Evolutionary conservation across 805 yeast species (phyloP).

Genomic region (Spencermartinsiella europaea): DNA sequence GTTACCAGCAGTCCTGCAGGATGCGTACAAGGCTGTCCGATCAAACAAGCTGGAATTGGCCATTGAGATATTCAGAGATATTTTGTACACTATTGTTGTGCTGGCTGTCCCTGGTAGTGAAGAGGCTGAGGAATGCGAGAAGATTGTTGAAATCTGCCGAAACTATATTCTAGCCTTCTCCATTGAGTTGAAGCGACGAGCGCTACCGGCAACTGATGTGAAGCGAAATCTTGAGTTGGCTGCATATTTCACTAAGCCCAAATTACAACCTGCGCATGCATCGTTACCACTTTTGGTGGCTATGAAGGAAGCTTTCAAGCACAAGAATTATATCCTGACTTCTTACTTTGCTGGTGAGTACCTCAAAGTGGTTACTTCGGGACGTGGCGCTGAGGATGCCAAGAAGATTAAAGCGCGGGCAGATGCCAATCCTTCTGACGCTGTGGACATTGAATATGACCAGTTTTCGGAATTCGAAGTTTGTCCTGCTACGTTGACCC

Average conservation of each 20-base stretch:
- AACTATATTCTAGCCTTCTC: conserved; percentile 91
- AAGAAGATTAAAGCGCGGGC: conserved; percentile 74
- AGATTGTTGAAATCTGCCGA: conserved; percentile 66
- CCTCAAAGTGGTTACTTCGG: conserved; percentile 60
- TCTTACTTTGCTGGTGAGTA: conserved; percentile 85
- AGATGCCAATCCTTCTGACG: conserved; percentile 77
- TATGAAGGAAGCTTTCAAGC: conserved; percentile 84
- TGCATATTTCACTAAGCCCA: conserved; percentile 86
- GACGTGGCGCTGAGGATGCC: conserved; percentile 69
- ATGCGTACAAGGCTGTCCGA: conserved; percentile 79
- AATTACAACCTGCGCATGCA: conserved; percentile 76
- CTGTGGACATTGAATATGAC: conserved; percentile 86
- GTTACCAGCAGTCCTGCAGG: conserved; percentile 55
- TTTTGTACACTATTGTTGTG: conserved; percentile 70
- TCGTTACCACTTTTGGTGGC: conserved; percentile 91
- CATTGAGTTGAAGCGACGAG: conserved; percentile 84
- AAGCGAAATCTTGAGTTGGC: conserved; percentile 92
- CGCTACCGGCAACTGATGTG: conserved; percentile 55
- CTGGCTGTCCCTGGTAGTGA: conserved; percentile 66
- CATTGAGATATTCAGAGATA: conserved; percentile 68
- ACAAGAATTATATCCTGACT: conserved; percentile 84
- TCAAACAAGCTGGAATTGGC: conserved; percentile 81
- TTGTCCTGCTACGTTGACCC: conserved; percentile 82
- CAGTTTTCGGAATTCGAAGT: conserved; percentile 87
- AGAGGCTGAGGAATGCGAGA: conserved; percentile 70